These are phyloP conservation scores for Colletotrichum chrysophilum DNA, from an alignment of 2,329 filamentous ascomycete genomes.

Conservation along the genomic window DNA sequence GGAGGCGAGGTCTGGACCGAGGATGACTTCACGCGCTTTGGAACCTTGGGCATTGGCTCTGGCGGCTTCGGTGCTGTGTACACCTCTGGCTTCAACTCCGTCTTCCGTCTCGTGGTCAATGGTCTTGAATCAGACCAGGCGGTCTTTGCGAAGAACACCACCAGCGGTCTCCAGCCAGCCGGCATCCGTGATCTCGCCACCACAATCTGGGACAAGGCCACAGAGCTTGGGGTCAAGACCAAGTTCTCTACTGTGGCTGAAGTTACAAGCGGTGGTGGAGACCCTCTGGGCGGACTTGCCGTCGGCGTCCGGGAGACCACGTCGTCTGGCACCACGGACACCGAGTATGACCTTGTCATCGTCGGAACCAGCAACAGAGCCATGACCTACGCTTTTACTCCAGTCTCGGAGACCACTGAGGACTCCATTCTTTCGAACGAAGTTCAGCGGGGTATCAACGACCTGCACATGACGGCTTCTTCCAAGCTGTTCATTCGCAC, in stretches of 20 bases:
- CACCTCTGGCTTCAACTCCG: background rate
- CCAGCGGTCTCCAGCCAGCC: background rate
- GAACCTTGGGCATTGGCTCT: background rate
- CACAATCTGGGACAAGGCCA: background rate
- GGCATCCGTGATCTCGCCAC: background rate
- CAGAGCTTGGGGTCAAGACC: background rate
- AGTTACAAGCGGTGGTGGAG: background rate
- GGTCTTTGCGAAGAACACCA: background rate
- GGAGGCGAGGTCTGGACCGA: background rate
- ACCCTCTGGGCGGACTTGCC: background rate
- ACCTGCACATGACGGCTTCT: background rate
- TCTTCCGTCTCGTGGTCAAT: background rate
- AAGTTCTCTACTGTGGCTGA: background rate
- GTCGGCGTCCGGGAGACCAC: background rate
- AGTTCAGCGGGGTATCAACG: background rate
- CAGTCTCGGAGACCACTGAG: background rate
- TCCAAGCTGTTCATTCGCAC: conserved; percentile 3
- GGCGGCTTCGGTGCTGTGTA: background rate
- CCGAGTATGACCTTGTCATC: background rate
- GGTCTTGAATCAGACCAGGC: background rate
- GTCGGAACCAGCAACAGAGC: background rate
- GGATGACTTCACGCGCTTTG: background rate
- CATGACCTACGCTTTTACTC: background rate
- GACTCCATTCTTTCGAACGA: background rate
- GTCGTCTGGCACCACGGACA: background rate